Percentiles rank a stretch among this genome's conserved stretches.
phyloP scores from a whole-genome alignment of 2,329 filamentous ascomycete genomes.

The Aspergillus nomiae region DNA sequence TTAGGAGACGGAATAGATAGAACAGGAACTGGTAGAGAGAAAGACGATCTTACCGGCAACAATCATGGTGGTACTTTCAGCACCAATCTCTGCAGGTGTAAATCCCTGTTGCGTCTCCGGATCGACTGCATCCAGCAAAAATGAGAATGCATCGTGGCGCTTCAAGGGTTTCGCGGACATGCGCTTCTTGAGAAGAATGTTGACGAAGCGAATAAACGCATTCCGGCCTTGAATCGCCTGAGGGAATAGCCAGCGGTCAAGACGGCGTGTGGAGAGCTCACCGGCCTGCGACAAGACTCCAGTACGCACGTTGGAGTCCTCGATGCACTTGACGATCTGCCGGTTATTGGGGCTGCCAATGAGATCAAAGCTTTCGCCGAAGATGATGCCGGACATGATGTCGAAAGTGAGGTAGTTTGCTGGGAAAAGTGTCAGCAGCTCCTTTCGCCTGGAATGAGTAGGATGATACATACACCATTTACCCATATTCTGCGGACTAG shows the following conservation, averaged over 20 bases:
- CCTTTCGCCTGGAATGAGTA: background rate
- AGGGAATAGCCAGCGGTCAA: slow-evolving; percentile 18
- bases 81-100: slow-evolving; percentile 50
- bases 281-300: slow-evolving; percentile 14
- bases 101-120: slow-evolving; percentile 44
- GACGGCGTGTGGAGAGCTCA: slow-evolving; percentile 7
- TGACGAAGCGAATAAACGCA: slow-evolving; percentile 34
- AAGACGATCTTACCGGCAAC: slow-evolving; percentile 42
- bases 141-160: slow-evolving; percentile 52
- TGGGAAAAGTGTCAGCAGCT: background rate
- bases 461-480: slow-evolving; percentile 36
- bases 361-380: slow-evolving; percentile 15
- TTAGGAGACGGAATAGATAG: background rate
- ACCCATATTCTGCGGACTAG: slow-evolving; percentile 45
- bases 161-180: slow-evolving; percentile 12
- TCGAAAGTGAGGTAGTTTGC: slow-evolving; percentile 50
- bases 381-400: slow-evolving; percentile 48
- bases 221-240: slow-evolving; percentile 44
- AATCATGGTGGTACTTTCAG: slow-evolving; percentile 53
- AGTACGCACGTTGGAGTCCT: slow-evolving; percentile 21
- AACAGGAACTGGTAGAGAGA: background rate
- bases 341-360: slow-evolving; percentile 14
- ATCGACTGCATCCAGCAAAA: slow-evolving; percentile 51
- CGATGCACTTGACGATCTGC: slow-evolving; percentile 16
- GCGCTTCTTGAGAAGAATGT: slow-evolving; percentile 24